Evolutionary conservation across 768 basidiomycete species (phyloP).

Genomic region (Agrocybe chaxingu): DNA sequence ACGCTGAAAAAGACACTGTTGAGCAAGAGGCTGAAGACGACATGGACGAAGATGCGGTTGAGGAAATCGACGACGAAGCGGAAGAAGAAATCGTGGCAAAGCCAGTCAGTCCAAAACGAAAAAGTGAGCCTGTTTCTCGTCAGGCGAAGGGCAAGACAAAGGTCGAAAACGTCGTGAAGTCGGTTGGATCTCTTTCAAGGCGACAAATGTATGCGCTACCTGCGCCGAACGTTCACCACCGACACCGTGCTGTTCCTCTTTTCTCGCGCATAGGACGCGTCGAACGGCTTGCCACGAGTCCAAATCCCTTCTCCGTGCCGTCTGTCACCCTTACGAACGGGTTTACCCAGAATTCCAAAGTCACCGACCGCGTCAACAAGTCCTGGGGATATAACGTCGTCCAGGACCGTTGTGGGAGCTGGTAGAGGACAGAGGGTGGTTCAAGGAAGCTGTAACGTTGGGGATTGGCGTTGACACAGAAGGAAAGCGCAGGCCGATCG

Average conservation of each 20-base stretch:
- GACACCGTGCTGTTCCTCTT: slow-evolving; percentile 67
- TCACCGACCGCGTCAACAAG: slow-evolving; percentile 60
- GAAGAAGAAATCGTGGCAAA: slow-evolving; percentile 13
- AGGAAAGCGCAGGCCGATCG: slow-evolving; percentile 53
- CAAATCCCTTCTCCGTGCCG: slow-evolving; percentile 46
- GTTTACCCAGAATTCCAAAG: slow-evolving; percentile 44
- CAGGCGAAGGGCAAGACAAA: slow-evolving; percentile 27
- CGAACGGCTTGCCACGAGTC: slow-evolving; percentile 54
- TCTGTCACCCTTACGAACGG: slow-evolving; percentile 48
- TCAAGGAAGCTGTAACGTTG: slow-evolving; percentile 51
- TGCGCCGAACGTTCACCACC: slow-evolving; percentile 65
- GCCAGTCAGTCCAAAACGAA: slow-evolving; percentile 7
- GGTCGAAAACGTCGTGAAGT: slow-evolving; percentile 14
- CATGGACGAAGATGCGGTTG: slow-evolving; percentile 17
- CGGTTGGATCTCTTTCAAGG: slow-evolving; percentile 26
- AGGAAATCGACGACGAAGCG: slow-evolving; percentile 15
- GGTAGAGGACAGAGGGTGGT: slow-evolving; percentile 75
- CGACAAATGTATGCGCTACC: slow-evolving; percentile 59
- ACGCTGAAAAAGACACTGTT: slow-evolving; percentile 19
- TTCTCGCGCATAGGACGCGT: slow-evolving; percentile 47
- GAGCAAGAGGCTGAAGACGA: slow-evolving; percentile 22
- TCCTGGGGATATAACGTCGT: slow-evolving; percentile 72
- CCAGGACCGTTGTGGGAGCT: slow-evolving; percentile 79
- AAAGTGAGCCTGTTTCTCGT: slow-evolving; percentile 11
- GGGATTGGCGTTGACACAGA: slow-evolving; percentile 40